Conservation (phyloP, 495 filamentous ascomycete genomes). For the Pyrenula massariospora region DNA sequence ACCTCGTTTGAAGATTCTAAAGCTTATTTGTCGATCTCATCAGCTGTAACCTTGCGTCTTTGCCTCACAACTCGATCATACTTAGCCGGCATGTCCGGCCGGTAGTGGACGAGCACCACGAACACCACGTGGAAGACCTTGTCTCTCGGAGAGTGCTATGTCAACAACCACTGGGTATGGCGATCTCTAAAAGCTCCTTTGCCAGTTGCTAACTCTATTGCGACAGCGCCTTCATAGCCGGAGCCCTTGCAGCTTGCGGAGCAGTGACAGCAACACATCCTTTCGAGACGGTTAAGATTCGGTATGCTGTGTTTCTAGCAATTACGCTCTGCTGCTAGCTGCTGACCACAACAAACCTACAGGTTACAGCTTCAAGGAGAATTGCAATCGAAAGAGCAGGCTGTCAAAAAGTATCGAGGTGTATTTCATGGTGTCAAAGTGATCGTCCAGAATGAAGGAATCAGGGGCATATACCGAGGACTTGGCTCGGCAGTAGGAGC, state of each 20-base stretch:
- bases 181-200: too few relatives aligned
- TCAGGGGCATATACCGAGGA: conserved; percentile 76
- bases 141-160: background rate
- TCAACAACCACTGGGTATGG: background rate
- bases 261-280: conserved; percentile 96
- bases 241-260: conserved; percentile 91
- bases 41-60: too few relatives aligned
- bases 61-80: background rate
- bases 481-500: conserved; percentile 67
- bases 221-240: conserved; percentile 69
- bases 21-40: too few relatives aligned
- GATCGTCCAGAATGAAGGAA: conserved; percentile 84
- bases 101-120: background rate
- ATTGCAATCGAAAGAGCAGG: conserved; percentile 72
- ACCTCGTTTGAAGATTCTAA: too few relatives aligned
- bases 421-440: conserved; percentile 85
- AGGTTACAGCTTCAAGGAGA: conserved; percentile 96
- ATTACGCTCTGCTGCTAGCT: background rate
- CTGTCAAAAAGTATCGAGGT: conserved; percentile 80
- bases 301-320: conserved; percentile 34
- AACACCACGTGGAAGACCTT: background rate
- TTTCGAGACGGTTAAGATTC: conserved; percentile 98
- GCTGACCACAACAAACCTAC: background rate
- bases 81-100: background rate
- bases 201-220: conserved; percentile 2